phyloP scores from a whole-genome alignment of 139 green algal genomes.

The Penium margaritaceum region DNA sequence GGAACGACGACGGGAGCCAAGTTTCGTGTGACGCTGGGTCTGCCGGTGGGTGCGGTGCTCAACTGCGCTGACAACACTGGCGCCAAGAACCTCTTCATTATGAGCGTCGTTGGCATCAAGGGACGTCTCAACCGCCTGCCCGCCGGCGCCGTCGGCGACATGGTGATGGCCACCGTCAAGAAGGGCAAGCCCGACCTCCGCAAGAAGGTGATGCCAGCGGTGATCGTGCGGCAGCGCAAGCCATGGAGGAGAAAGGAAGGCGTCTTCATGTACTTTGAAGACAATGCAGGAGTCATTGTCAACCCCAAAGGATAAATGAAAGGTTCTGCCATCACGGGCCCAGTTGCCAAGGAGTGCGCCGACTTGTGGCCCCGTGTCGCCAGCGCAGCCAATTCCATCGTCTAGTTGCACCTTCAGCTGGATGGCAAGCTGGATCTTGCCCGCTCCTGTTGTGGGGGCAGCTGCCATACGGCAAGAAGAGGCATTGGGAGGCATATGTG shows the following conservation, averaged over 20 bases:
- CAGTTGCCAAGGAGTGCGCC: slow-evolving; percentile 98
- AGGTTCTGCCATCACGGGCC: slow-evolving; percentile 97
- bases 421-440: too few relatives aligned
- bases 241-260: slow-evolving; percentile 95
- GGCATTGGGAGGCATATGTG: too few relatives aligned
- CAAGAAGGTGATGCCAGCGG: slow-evolving; percentile 93
- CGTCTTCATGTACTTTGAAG: slow-evolving; percentile 98
- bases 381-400: slow-evolving; percentile 93
- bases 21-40: slow-evolving; percentile 91
- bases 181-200: slow-evolving; percentile 99
- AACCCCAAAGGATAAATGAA: slow-evolving; percentile 99
- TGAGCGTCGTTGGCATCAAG: slow-evolving; percentile 75
- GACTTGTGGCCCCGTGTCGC: slow-evolving; percentile 98
- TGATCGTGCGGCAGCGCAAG: slow-evolving; percentile 97
- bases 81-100: slow-evolving; percentile 99
- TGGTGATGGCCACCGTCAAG: slow-evolving; percentile 99
- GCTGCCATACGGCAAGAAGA: too few relatives aligned
- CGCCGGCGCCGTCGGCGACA: slow-evolving; percentile 77
- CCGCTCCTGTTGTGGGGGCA: too few relatives aligned
- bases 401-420: too few relatives aligned
- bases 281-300: slow-evolving; percentile 99
- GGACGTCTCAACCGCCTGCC: slow-evolving; percentile 92
- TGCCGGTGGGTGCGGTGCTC: slow-evolving; percentile 89
- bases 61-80: slow-evolving; percentile 98
- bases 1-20: slow-evolving; percentile 86